phyloP scores from a whole-genome alignment of 495 filamentous ascomycete genomes.

The Evansstolkia leycettana region DNA sequence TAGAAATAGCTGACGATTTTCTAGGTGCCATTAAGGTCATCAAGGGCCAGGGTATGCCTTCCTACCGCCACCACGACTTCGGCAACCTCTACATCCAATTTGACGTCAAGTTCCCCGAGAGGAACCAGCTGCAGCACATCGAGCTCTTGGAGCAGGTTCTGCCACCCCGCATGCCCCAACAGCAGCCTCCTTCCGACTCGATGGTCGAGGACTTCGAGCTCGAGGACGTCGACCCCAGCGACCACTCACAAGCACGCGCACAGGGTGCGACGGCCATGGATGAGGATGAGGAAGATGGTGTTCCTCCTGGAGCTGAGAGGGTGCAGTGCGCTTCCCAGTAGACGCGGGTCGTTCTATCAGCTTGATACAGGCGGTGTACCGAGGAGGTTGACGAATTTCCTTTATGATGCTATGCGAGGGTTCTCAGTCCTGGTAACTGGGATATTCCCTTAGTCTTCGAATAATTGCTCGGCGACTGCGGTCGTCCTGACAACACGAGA shows the following conservation, averaged over 20 bases:
- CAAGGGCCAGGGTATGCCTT: constrained; percentile 96
- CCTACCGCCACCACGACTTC: constrained; percentile 85
- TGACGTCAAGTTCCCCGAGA: constrained; percentile 85
- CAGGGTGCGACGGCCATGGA: constrained; percentile 64
- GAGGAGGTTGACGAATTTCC: constrained; percentile 23
- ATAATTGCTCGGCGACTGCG: constrained; percentile 28
- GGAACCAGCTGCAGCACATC: constrained; percentile 37
- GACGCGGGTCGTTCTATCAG: constrained; percentile 13
- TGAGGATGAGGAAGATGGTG: constrained; percentile 62
- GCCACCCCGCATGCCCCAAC: constrained; percentile 50
- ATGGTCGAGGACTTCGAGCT: constrained; percentile 82
- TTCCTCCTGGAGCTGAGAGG: constrained; percentile 72
- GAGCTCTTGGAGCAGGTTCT: constrained; percentile 69
- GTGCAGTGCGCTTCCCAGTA: constrained; percentile 98
- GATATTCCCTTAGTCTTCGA: constrained; percentile 11
- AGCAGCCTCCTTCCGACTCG: constrained; percentile 56
- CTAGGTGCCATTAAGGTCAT: constrained; percentile 86
- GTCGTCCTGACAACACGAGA: constrained; percentile 24
- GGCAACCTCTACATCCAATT: constrained; percentile 98
- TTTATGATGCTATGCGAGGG: constrained; percentile 34
- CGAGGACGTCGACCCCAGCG: constrained; percentile 67
- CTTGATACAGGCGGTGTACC: constrained; percentile 10
- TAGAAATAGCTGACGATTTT: constrained; percentile 9
- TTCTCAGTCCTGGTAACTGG: constrained; percentile 10
- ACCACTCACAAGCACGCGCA: constrained; percentile 54